phyloP scores from a whole-genome alignment of 768 basidiomycete species.

The Mycena latifolia region DNA sequence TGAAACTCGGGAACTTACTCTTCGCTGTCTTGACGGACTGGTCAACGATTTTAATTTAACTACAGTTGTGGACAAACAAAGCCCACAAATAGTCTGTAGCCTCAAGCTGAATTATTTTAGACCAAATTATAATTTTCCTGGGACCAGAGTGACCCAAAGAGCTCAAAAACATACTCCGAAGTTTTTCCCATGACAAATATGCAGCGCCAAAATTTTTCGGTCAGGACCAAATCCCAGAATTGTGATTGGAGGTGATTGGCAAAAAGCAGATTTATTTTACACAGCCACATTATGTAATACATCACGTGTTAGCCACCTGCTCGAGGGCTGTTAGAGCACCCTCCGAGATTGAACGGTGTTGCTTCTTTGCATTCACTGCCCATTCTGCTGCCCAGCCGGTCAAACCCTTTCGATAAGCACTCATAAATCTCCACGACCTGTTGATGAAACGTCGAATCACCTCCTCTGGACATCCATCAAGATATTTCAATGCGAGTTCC shows the following conservation, averaged over 20 bases:
- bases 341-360: no score
- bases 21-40: conserved; percentile 42
- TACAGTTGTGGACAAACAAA: conserved; percentile 12
- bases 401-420: no score
- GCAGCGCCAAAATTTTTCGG: conserved; percentile 13
- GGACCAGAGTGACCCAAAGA: conserved; percentile 8
- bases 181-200: conserved; percentile 25
- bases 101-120: conserved; percentile 5
- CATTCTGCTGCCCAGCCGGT: background rate
- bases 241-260: no score
- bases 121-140: background rate
- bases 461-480: no score
- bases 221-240: background rate
- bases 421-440: background rate
- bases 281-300: background rate
- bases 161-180: conserved; percentile 23
- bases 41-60: conserved; percentile 46
- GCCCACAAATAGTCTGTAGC: conserved; percentile 11
- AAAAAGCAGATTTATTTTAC: no score
- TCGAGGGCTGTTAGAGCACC: no score
- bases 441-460: background rate
- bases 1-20: conserved; percentile 37
- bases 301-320: no score
- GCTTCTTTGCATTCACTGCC: no score
- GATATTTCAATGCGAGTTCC: background rate